Evolutionary conservation across 495 filamentous ascomycete species (phyloP).

Genomic region (Astrothelium macrocarpum): DNA sequence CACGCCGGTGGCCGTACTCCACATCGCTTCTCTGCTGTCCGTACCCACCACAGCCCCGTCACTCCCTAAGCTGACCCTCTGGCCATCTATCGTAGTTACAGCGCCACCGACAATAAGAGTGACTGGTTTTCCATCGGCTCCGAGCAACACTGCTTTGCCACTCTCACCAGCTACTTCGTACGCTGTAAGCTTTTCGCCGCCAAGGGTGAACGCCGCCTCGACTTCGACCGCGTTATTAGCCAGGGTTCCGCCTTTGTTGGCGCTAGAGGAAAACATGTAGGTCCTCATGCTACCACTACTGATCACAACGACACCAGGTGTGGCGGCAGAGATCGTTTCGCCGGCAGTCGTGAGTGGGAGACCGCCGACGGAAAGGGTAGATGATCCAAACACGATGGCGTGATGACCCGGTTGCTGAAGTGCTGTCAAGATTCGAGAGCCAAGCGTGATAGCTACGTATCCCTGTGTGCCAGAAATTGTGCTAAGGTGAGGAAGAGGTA

Average conservation of each 20-base stretch:
- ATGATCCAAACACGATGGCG: not conserved
- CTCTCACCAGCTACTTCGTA: slow-evolving; percentile 1
- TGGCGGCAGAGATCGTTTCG: not conserved
- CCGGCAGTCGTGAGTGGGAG: not conserved
- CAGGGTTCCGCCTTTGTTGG: not conserved
- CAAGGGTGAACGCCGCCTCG: not conserved
- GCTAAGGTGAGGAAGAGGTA: not conserved
- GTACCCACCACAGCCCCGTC: not conserved
- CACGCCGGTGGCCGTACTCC: not conserved
- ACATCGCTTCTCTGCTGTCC: not conserved
- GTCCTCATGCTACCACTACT: not conserved
- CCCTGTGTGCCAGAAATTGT: not conserved
- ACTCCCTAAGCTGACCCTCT: not conserved
- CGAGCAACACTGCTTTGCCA: not conserved
- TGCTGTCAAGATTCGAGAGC: not conserved
- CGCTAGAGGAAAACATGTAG: not conserved
- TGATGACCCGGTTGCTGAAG: not conserved
- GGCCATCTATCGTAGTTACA: not conserved
- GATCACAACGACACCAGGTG: not conserved
- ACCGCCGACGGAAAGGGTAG: not conserved
- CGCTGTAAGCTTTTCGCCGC: not conserved
- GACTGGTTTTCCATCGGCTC: not conserved
- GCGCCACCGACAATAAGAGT: not conserved
- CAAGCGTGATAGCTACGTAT: not conserved
- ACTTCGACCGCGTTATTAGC: not conserved